Conservation (phyloP, 306 rosid genomes). For the Vicia faba region DNA sequence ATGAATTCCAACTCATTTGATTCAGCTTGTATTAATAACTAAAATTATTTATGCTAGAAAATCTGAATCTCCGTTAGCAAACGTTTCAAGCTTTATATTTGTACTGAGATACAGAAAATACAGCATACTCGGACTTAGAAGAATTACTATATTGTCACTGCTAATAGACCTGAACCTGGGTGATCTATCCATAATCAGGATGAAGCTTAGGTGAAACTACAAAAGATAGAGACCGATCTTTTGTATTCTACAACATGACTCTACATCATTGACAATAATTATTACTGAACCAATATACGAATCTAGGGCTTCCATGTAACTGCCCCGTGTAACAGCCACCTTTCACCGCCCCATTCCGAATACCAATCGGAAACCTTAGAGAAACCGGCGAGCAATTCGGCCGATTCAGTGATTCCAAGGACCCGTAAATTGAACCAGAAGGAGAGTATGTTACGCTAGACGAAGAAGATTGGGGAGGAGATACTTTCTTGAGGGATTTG, state of each 20-base stretch:
- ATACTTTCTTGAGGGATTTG: constrained; percentile 47
- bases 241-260: background rate
- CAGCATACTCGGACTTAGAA: too few relatives aligned
- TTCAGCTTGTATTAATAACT: background rate
- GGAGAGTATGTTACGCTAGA: constrained; percentile 45
- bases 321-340: constrained; percentile 35
- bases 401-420: constrained; percentile 36
- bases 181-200: too few relatives aligned
- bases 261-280: constrained; percentile 46
- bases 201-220: too few relatives aligned
- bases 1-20: too few relatives aligned
- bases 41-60: background rate
- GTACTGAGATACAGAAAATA: too few relatives aligned
- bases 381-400: constrained; percentile 41
- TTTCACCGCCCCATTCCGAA: constrained; percentile 41
- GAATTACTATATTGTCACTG: too few relatives aligned
- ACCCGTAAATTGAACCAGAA: constrained; percentile 46
- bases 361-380: constrained; percentile 22
- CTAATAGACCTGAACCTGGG: too few relatives aligned
- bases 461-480: constrained; percentile 59
- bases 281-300: constrained; percentile 32
- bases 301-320: constrained; percentile 41
- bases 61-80: background rate
- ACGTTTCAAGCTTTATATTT: too few relatives aligned
- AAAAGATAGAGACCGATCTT: too few relatives aligned